Conservation (phyloP, 345 rosid species). For the Citrus mangshanensis region DNA sequence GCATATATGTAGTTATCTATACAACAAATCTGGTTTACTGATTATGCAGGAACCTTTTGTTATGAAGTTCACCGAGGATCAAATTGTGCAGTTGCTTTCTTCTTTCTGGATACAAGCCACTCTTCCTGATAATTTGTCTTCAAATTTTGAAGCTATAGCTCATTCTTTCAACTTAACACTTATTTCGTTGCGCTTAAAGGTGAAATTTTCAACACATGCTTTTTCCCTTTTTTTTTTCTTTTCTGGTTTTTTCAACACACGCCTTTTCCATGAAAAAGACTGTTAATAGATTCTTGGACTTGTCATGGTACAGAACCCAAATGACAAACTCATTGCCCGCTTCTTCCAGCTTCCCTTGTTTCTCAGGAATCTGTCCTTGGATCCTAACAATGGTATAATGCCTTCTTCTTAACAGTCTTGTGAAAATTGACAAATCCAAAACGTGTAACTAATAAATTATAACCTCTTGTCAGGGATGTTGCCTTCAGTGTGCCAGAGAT, state of each 20-base stretch:
- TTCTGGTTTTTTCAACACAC: not conserved
- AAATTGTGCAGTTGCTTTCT: constrained; percentile 77
- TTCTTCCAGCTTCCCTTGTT: constrained; percentile 88
- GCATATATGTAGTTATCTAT: not conserved
- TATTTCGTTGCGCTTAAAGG: constrained; percentile 76
- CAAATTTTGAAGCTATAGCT: constrained; percentile 87
- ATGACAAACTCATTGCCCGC: constrained; percentile 52
- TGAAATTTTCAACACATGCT: constrained; percentile 16
- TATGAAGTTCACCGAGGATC: constrained; percentile 83
- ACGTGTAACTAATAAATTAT: constrained; percentile 7
- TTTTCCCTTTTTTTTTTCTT: not conserved
- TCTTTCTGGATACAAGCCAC: constrained; percentile 85
- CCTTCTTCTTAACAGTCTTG: constrained; percentile 14
- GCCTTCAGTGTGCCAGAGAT: constrained; percentile 56
- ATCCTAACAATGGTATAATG: constrained; percentile 52
- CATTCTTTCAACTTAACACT: constrained; percentile 71
- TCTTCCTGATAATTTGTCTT: constrained; percentile 73
- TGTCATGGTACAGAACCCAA: constrained; percentile 55
- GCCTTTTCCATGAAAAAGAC: not conserved
- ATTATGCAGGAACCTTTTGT: constrained; percentile 59
- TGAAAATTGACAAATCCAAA: not conserved
- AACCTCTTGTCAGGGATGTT: constrained; percentile 47
- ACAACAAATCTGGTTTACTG: constrained; percentile 1
- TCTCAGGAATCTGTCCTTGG: constrained; percentile 55
- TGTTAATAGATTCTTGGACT: constrained; percentile 4